Evolutionary conservation across 768 basidiomycete genomes (phyloP).

Genomic region (Trametes cubensis): DNA sequence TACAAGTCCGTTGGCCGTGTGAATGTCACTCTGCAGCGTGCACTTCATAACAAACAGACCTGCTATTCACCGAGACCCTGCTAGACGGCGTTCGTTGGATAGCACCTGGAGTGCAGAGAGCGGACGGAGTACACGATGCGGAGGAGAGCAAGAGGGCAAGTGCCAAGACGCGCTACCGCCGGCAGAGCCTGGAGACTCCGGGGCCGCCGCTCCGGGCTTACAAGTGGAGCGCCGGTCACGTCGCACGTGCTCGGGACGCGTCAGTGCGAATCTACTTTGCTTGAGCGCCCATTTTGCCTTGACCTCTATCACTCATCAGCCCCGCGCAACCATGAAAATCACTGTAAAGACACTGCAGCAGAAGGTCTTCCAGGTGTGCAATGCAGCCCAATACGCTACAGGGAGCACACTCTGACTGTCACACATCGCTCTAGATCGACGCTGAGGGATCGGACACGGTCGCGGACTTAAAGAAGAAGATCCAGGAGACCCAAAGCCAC

Average conservation of each 20-base stretch:
- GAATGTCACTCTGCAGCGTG: background rate
- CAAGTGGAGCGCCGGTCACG: slow-evolving; percentile 17
- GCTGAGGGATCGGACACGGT: slow-evolving; percentile 77
- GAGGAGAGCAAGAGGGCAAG: slow-evolving; percentile 6
- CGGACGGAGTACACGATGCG: slow-evolving; percentile 4
- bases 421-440: slow-evolving; percentile 59
- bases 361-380: slow-evolving; percentile 79
- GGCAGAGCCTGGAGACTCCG: background rate
- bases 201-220: background rate
- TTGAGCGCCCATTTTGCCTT: slow-evolving; percentile 19
- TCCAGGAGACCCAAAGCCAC: slow-evolving; percentile 75
- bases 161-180: slow-evolving; percentile 10
- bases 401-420: background rate
- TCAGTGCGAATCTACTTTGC: slow-evolving; percentile 20
- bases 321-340: slow-evolving; percentile 69
- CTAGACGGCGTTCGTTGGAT: no score
- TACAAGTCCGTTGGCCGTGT: background rate
- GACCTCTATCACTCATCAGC: slow-evolving; percentile 22
- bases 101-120: background rate
- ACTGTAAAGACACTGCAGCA: slow-evolving; percentile 95
- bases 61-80: background rate
- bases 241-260: slow-evolving; percentile 28
- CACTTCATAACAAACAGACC: slow-evolving; percentile 1
- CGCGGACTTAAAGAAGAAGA: slow-evolving; percentile 80
- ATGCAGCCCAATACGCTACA: background rate